Base-by-base conservation (phyloP, 441 rosid genomes). In the Biscutella laevigata region DNA sequence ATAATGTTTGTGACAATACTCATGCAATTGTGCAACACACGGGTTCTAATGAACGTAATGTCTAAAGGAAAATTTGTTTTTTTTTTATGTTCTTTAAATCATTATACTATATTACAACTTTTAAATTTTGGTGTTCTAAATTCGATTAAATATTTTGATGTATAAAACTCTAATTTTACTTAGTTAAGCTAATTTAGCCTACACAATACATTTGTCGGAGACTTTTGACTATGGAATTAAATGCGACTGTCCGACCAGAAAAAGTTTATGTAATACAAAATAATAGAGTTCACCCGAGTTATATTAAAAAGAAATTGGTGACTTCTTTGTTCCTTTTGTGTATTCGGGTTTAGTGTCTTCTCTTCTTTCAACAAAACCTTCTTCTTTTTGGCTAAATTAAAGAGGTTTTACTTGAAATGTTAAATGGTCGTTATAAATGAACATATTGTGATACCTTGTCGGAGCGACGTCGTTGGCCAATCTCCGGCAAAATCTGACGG, bases 401-500 rank as follows among this genome's bases (percentile, higher is more conserved):
- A 55, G 4, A 41, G 20, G 17, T n/a, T 52, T 34, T 42, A 25
- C 17, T 53, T 12, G 48, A 48, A 25, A 14, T 35, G 28, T 38
- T 40, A 38, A 14, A 59, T 13, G 40, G 25, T 40, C 10, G 6
- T 24, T 16, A 19, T 5, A 15, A 22, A 4, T 14, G n/a, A 24
- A 14, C 15, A 6, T 21, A 20, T 41, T 30, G 41, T 29, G 49
- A 15, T 77, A 89, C 97, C 95, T 82, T 86, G 42, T 81, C 78
- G 1, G 97, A 74, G 51, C 87, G 84, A 32, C 68, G 57, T 56
- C 94, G 69, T 7, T 72, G 57, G 4, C 80, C 78, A 64, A 86
- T 80, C 79, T 89, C 97, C 1, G 97, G 97, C 40, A 89, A 85
- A 67, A 86, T 76, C 39, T 82, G 84, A 13, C 81, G 79, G 68